Evolutionary conservation across 352 stramenopile genomes (phyloP).

Genomic region (Hyaloperonospora arabidopsidis): DNA sequence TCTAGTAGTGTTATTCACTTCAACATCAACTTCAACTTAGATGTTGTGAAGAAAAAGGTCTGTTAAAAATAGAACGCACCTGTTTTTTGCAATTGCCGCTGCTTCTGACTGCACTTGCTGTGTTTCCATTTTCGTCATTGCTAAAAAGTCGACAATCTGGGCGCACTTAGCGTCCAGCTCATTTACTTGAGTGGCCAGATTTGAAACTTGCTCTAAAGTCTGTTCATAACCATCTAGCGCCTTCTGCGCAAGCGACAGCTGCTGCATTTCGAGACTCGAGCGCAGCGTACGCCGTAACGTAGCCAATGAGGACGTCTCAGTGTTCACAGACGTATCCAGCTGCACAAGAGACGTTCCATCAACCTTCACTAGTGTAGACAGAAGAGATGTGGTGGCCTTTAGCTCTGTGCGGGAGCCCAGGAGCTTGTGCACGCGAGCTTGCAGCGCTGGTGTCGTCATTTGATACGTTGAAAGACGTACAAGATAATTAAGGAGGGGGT

Average conservation of each 20-base stretch:
- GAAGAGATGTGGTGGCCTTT: conserved; percentile 49
- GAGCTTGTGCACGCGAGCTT: conserved; percentile 57
- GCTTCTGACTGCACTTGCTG: conserved; percentile 60
- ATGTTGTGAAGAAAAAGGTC: too few relatives aligned
- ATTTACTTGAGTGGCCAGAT: conserved; percentile 33
- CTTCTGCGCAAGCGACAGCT: conserved; percentile 41
- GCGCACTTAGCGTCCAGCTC: conserved; percentile 41
- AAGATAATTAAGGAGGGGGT: too few relatives aligned
- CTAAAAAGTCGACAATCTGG: conserved; percentile 44
- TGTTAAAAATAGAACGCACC: conserved; percentile 24
- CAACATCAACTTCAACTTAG: conserved; percentile 4
- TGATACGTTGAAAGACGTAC: too few relatives aligned
- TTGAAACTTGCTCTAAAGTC: conserved; percentile 37
- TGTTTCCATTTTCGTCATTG: conserved; percentile 55
- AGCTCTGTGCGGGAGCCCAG: conserved; percentile 52
- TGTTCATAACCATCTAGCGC: conserved; percentile 34
- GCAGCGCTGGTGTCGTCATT: conserved; percentile 13
- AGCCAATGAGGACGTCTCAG: conserved; percentile 24
- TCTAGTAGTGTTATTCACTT: neutral
- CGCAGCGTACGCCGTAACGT: conserved; percentile 42
- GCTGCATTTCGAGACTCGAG: conserved; percentile 41
- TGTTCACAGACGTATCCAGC: conserved; percentile 14
- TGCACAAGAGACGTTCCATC: conserved; percentile 22
- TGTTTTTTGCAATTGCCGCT: conserved; percentile 30
- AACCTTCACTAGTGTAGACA: conserved; percentile 43